phyloP scores from a whole-genome alignment of 768 basidiomycete genomes.

The Candolleomyces eurysporus region DNA sequence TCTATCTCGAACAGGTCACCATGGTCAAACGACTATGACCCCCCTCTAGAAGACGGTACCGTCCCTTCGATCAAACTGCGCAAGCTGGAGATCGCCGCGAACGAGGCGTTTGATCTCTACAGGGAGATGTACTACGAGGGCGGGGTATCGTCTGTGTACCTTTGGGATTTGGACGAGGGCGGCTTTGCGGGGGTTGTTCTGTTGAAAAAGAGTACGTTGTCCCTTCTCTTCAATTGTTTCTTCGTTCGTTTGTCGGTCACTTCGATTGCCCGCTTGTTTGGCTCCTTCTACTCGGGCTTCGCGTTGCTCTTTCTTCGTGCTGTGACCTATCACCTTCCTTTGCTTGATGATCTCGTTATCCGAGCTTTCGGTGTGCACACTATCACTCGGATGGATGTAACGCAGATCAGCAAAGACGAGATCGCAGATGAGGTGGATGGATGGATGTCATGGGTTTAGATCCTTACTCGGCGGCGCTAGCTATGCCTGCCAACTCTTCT shows the following conservation, averaged over 20 bases:
- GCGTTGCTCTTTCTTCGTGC: too few species aligned
- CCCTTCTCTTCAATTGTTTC: neutral
- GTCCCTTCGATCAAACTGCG: conserved; percentile 81
- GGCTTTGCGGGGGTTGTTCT: conserved; percentile 96
- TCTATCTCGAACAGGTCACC: conserved; percentile 68
- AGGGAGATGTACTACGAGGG: conserved; percentile 99
- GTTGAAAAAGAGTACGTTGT: conserved; percentile 80
- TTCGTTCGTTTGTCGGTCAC: neutral
- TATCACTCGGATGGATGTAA: too few species aligned
- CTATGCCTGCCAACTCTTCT: too few species aligned
- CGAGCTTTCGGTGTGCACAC: too few species aligned
- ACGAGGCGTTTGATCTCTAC: conserved; percentile 97
- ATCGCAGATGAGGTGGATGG: too few species aligned
- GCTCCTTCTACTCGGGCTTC: too few species aligned
- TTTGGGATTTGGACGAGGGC: conserved; percentile 97
- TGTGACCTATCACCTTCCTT: too few species aligned
- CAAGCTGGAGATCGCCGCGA: conserved; percentile 88
- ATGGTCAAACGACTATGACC: conserved; percentile 97
- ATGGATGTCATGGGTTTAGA: too few species aligned
- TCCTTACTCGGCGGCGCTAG: too few species aligned
- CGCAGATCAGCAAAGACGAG: too few species aligned
- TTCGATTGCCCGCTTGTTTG: too few species aligned
- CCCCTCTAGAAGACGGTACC: conserved; percentile 86
- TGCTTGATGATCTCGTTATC: too few species aligned
- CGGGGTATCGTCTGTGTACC: conserved; percentile 94